Percentiles rank a stretch among this genome's conserved stretches.
Evolutionary conservation across 1,284 basidiomycete genomes (phyloP).

Genomic region (Pulveroboletus sp.): DNA sequence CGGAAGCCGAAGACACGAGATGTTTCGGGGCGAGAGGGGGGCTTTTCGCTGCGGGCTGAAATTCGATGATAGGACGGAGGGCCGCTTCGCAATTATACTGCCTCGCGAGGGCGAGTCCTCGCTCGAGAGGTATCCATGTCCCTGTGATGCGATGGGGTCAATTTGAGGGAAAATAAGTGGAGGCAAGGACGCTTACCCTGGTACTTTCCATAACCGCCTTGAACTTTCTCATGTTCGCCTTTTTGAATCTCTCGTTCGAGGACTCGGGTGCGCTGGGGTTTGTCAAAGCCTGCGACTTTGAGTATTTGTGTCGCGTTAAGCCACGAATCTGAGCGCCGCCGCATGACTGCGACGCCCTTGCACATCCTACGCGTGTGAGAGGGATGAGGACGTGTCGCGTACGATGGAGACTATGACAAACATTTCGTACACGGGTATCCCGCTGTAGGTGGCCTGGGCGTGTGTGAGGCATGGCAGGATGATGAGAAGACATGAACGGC

Average conservation of each 20-base stretch:
- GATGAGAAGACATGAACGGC: constrained; percentile 15
- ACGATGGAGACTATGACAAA: constrained; percentile 42
- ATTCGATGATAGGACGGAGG: constrained; percentile 94
- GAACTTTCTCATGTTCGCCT: constrained; percentile 98
- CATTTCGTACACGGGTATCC: constrained; percentile 87
- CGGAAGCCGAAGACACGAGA: constrained; percentile 63
- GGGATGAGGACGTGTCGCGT: constrained; percentile 33
- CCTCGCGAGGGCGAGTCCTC: constrained; percentile 82
- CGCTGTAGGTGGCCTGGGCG: constrained; percentile 78
- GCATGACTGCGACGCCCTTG: constrained; percentile 96
- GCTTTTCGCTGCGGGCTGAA: constrained; percentile 86
- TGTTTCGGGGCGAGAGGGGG: constrained; percentile 98
- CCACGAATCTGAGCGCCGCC: constrained; percentile 93
- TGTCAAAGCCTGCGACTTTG: constrained; percentile 99
- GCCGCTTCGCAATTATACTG: constrained; percentile 91
- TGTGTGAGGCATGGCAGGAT: constrained; percentile 10
- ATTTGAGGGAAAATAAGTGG: neutral
- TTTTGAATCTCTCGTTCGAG: constrained; percentile 98
- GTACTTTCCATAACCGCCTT: constrained; percentile 99
- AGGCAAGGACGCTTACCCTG: constrained; percentile 66
- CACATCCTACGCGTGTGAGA: constrained; percentile 70
- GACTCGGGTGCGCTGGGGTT: constrained; percentile 96
- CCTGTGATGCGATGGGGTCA: constrained; percentile 50
- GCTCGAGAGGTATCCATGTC: constrained; percentile 97
- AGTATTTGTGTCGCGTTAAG: constrained; percentile 99